Percentiles rank a stretch among this genome's conserved stretches.
Conservation (phyloP, 2,329 filamentous ascomycete species). For the Ceratocystis cubensis region DNA sequence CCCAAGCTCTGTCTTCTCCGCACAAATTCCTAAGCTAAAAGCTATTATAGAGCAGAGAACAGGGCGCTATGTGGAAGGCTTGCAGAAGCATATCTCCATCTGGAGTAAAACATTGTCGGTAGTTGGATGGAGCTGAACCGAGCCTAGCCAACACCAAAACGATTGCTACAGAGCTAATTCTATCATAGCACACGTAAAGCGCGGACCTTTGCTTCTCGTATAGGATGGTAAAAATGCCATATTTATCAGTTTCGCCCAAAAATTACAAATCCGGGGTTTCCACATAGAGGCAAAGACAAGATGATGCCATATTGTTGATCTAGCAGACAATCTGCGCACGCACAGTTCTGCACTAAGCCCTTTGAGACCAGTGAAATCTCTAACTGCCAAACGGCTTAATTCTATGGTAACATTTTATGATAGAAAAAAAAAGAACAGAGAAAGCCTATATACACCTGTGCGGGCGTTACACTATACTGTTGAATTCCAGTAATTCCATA, state of each 20-base stretch:
- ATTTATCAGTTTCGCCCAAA: too few species aligned
- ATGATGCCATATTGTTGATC: not conserved
- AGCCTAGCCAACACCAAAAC: not conserved
- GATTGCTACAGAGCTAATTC: not conserved
- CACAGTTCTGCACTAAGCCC: not conserved
- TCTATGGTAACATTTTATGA: too few species aligned
- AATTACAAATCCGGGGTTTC: not conserved
- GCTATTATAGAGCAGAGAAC: not conserved
- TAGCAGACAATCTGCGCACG: not conserved
- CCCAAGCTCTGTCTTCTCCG: not conserved
- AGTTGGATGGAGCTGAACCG: not conserved
- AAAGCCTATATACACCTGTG: too few species aligned
- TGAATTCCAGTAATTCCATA: too few species aligned
- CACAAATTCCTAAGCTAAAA: not conserved
- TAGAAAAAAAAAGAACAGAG: too few species aligned
- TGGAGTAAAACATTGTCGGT: not conserved
- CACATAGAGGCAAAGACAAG: too few species aligned
- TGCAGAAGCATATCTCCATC: slow-evolving; percentile 1
- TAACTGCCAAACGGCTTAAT: too few species aligned
- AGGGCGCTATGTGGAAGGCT: slow-evolving; percentile 1
- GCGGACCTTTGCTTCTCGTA: not conserved
- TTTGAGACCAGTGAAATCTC: too few species aligned
- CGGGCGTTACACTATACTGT: too few species aligned
- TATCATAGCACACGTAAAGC: not conserved
- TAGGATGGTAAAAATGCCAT: not conserved